Conservation (phyloP, 495 filamentous ascomycete species). For the Pyronema domesticum region DNA sequence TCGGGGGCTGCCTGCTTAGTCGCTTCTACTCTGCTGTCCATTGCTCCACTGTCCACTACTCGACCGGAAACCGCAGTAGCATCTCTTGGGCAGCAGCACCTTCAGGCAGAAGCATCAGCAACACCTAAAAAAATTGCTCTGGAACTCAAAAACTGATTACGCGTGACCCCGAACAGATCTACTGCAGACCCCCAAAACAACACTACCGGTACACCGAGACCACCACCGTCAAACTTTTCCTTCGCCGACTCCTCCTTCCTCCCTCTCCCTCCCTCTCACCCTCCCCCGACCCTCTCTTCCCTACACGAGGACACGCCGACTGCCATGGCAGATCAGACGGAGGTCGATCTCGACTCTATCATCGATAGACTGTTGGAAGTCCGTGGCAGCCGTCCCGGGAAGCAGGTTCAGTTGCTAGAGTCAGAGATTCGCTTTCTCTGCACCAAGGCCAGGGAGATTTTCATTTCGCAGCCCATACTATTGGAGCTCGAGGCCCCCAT, state of each 20-base stretch:
- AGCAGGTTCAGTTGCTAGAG: slow-evolving; percentile 94
- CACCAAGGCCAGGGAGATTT: slow-evolving; percentile 97
- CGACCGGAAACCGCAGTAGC: too few relatives aligned
- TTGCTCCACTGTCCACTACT: too few relatives aligned
- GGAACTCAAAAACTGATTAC: slow-evolving; percentile 6
- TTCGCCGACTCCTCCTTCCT: slow-evolving; percentile 7
- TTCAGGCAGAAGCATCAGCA: too few relatives aligned
- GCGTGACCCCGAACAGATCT: slow-evolving; percentile 6
- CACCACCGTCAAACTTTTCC: slow-evolving; percentile 8
- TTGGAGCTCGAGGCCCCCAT: slow-evolving; percentile 96
- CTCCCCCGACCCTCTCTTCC: background rate
- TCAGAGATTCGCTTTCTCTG: slow-evolving; percentile 94
- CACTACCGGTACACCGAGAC: background rate
- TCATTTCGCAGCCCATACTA: slow-evolving; percentile 97
- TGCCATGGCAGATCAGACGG: slow-evolving; percentile 83
- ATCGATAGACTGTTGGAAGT: slow-evolving; percentile 96
- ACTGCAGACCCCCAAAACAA: background rate
- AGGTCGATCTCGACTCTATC: slow-evolving; percentile 98
- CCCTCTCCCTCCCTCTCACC: slow-evolving; percentile 11
- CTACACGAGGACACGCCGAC: slow-evolving; percentile 6
- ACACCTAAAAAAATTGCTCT: too few relatives aligned
- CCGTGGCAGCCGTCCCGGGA: slow-evolving; percentile 90
- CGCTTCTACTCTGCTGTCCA: too few relatives aligned
- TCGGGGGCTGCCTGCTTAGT: background rate
- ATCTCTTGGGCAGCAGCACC: too few relatives aligned